Conservation (phyloP, 208 protist genomes). For the Trypanosoma avium region DNA sequence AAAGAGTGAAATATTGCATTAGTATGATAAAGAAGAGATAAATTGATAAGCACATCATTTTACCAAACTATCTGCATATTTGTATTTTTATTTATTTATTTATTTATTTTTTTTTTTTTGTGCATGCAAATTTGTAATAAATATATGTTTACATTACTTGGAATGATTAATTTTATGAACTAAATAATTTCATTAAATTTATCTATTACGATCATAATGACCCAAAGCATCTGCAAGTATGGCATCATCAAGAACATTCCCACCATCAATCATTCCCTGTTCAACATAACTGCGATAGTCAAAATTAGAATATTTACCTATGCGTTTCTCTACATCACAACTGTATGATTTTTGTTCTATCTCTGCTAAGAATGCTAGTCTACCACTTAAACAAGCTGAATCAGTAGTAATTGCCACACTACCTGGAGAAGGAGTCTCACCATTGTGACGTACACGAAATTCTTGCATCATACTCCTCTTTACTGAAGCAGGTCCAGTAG, state of each 20-base stretch:
- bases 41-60: too few relatives aligned
- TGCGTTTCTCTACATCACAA: conserved; percentile 39
- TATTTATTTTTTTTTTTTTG: too few relatives aligned
- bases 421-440: conserved; percentile 2
- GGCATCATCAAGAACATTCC: conserved; percentile 52
- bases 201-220: conserved; percentile 47
- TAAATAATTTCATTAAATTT: neutral
- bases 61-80: too few relatives aligned
- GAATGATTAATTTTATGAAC: too few relatives aligned
- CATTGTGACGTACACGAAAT: conserved; percentile 31
- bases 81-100: too few relatives aligned
- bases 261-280: conserved; percentile 44
- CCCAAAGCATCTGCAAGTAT: conserved; percentile 85
- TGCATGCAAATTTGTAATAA: too few relatives aligned
- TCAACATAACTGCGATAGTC: conserved; percentile 80
- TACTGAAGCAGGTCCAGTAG: conserved; percentile 5
- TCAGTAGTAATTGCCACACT: conserved; percentile 2
- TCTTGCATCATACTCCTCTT: conserved; percentile 31
- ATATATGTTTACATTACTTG: too few relatives aligned
- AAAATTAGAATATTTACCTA: conserved; percentile 61
- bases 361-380: conserved; percentile 45
- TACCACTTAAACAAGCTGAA: conserved; percentile 12
- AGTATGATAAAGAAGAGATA: too few relatives aligned
- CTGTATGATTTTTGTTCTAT: conserved; percentile 46
- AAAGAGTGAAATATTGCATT: too few relatives aligned